A percentile compares a stretch with the other conserved stretches of the same genome.
These are phyloP conservation scores for Cercophora newfieldiana DNA, from an alignment of 495 filamentous ascomycete species.

Conservation along the genomic window DNA sequence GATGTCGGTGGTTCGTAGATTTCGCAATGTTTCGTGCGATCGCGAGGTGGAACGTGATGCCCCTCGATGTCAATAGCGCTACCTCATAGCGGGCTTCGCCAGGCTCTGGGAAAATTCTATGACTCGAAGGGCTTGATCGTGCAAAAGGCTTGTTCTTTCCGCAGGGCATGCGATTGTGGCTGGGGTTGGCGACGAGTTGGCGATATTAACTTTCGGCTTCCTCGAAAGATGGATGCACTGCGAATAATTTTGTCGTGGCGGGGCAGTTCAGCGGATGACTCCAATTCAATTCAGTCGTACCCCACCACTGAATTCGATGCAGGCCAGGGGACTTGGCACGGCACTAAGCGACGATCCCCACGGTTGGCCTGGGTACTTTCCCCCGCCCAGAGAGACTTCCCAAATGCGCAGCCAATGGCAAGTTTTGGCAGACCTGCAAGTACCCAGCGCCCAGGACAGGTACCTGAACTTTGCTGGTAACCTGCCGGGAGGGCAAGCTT, in stretches of 20 bases:
- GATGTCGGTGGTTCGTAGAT: background rate
- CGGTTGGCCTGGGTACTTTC: background rate
- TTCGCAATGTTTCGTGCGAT: background rate
- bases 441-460: background rate
- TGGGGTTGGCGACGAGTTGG: constrained; percentile 10
- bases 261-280: constrained; percentile 20
- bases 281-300: constrained; percentile 23
- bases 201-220: background rate
- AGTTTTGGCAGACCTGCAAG: background rate
- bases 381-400: background rate
- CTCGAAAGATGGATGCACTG: background rate
- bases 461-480: background rate
- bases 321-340: background rate
- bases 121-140: too few species aligned
- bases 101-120: background rate
- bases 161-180: background rate
- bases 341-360: constrained; percentile 1
- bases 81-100: constrained; percentile 24
- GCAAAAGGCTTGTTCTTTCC: background rate
- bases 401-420: background rate
- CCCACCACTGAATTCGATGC: constrained; percentile 22
- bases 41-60: constrained; percentile 15
- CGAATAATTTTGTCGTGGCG: constrained; percentile 23
- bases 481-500: constrained; percentile 9
- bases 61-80: constrained; percentile 20